Percentiles rank a stretch among this genome's conserved stretches.
These are phyloP conservation scores for Apiospora phragmitis DNA, from an alignment of 2,329 filamentous ascomycete species.

Conservation along the genomic window DNA sequence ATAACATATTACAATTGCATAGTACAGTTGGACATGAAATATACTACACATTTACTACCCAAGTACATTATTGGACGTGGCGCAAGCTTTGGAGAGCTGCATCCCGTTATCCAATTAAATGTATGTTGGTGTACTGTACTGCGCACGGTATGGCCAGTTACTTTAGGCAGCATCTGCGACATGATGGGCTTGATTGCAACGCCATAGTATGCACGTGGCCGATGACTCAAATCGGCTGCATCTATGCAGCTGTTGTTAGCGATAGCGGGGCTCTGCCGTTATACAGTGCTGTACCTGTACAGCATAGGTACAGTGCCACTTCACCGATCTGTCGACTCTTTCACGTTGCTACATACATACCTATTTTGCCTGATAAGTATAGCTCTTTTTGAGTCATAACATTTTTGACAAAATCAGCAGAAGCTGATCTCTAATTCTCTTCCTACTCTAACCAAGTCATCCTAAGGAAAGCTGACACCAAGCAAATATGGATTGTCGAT, in stretches of 20 bases:
- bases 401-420: not conserved
- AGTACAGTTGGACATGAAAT: too few relatives aligned
- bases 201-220: not conserved
- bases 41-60: too few relatives aligned
- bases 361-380: not conserved
- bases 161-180: not conserved
- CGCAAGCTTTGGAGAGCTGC: not conserved
- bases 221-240: not conserved
- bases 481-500: slow-evolving; percentile 54
- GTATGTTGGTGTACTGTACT: not conserved
- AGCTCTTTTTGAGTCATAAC: not conserved
- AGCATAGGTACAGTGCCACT: not conserved
- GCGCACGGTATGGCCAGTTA: not conserved
- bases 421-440: not conserved
- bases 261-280: not conserved
- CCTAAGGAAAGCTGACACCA: not conserved
- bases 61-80: not conserved
- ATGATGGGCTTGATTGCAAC: not conserved
- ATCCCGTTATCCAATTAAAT: not conserved
- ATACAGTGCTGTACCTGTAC: not conserved
- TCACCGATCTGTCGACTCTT: not conserved
- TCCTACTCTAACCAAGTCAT: not conserved
- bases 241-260: not conserved
- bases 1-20: too few relatives aligned
- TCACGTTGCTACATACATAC: not conserved